Percentiles rank a stretch among this genome's conserved stretches.
Evolutionary conservation across 2,329 filamentous ascomycete genomes (phyloP).

Genomic region (Emericellopsis atlantica): DNA sequence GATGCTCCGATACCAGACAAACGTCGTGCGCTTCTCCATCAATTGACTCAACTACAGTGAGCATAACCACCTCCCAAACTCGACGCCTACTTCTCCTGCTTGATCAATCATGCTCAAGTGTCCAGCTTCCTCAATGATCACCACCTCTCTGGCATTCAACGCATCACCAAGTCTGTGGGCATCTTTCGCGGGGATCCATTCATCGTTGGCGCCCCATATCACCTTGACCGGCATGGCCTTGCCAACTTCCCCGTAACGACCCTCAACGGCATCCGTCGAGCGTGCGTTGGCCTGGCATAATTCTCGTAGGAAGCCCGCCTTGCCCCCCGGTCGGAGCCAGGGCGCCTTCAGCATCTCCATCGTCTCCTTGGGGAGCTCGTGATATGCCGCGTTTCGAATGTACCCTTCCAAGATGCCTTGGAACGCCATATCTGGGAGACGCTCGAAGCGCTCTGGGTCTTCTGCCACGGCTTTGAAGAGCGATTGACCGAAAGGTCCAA

Average conservation of each 20-base stretch:
- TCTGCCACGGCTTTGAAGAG: conserved; percentile 27
- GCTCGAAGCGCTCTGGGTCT: conserved; percentile 19
- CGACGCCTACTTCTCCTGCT: conserved; percentile 20
- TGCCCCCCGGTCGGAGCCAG: conserved; percentile 16
- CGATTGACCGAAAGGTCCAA: conserved; percentile 27
- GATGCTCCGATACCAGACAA: no score
- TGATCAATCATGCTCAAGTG: conserved; percentile 32
- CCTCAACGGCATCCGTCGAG: conserved; percentile 18
- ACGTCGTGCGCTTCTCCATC: no score
- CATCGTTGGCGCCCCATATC: conserved; percentile 29
- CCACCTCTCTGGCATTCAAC: conserved; percentile 16
- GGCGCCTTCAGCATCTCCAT: conserved; percentile 22
- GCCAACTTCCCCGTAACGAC: conserved; percentile 20
- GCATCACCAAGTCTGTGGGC: conserved; percentile 15
- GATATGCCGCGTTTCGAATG: conserved; percentile 22
- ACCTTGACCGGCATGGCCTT: conserved; percentile 22
- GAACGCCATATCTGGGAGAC: conserved; percentile 16
- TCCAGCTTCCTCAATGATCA: conserved; percentile 21
- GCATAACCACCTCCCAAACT: conserved; percentile 20
- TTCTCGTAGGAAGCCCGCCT: conserved; percentile 24
- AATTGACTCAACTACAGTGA: background rate
- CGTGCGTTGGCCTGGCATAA: conserved; percentile 16
- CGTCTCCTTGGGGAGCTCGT: conserved; percentile 13
- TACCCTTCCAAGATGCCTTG: conserved; percentile 26
- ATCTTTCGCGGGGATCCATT: conserved; percentile 26